Evolutionary conservation across 306 rosid genomes (phyloP), one percentile per base, ranked within the genome.

Genomic region (Dalbergia cochinchinensis): DNA sequence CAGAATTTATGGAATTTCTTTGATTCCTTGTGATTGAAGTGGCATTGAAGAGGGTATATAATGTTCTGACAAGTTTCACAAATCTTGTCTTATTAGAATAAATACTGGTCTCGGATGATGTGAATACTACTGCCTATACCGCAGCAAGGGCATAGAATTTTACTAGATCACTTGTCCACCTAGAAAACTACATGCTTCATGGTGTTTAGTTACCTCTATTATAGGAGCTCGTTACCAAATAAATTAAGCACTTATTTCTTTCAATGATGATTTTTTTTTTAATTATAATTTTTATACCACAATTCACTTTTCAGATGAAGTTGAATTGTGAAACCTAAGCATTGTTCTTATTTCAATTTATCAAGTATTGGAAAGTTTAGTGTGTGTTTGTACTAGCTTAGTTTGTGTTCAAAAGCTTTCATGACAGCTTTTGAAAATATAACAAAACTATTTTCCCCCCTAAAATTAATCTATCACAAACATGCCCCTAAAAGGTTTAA

Each of bases 11-110:
- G 47, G 64, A 68, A 39, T 71, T 47, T 12, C 53, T 44, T 42
- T 70, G 26, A 26, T 54, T 77, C 18, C 76, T 55, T 57, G 65
- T 26, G 54, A 74, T 61, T 54, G 51, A 61, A 65, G 61, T 31
- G 8, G 65, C 71, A 51, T 65, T 35, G 58, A 37, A 19, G 18
- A 34, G 59, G n/a, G 66, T 59, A 26, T 33, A 42, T 13, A 67
- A 58, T 39, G 13, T 57, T 74, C 77, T 78, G 26, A 33, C 66
- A 48, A 50, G 57, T 39, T 74, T 69, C 61, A 44, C 18, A 59
- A 53, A 57, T 15, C 45, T 33, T 34, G 19, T 47, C 79, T 44
- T 26, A 3, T 72, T 5, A 11, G 44, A 22, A 58, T 16, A 13
- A 13, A 26, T 41, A 44, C 47, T 58, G 15, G 31, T 47, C 41